Base-by-base conservation (phyloP, 768 basidiomycete genomes). In the Collybia sordida region DNA sequence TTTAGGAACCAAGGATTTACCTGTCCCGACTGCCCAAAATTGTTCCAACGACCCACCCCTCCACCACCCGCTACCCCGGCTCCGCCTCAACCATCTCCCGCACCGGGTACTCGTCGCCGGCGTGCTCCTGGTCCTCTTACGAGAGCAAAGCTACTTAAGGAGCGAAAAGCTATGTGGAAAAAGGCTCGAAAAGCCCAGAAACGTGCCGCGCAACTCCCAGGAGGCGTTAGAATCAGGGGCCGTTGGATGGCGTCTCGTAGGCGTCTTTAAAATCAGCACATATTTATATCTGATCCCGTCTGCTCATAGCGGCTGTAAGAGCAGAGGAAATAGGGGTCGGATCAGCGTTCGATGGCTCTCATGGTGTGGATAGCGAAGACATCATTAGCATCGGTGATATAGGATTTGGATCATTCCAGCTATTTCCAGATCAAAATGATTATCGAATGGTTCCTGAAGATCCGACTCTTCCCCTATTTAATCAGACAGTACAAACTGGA, bases 381-480 rank as follows among this genome's bases (percentile, higher is more conserved):
- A 82, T 88, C 44, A 52, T 74, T 47, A 79, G 65, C 53, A 82
- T 83, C 49, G 80, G 80, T 0, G 35, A 76, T 9, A 79, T 88
- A 52, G 78, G 74, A 5, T 85, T 84, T 55, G 67, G 73, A 25
- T 72, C 80, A 15, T 85, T 85, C 73, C 82, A 80, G 50, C 55
- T 86, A 21, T 86, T 87, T 75, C 85, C 86, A 17, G 84, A 88
- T 58, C 86, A 88, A 61, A 74, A 80, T 52, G 60, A 64, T 31
- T 86, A 85, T 55, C 4, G 42, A 6, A 25, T 43, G 24, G 77
- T 67, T 24, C 50, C 72, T 19, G 57, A 63, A 22, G 81, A 84
- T 60, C 75, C 80, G 14, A 72, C 68, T 51, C 62, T 81, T 44
- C 65, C 78, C 37, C 55, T 75, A 8, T 82, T 79, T 64, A 75